Evolutionary conservation across 2,329 filamentous ascomycete species (phyloP), one percentile per base, ranked within the genome.

Genomic region (Penicillium brevicompactum): DNA sequence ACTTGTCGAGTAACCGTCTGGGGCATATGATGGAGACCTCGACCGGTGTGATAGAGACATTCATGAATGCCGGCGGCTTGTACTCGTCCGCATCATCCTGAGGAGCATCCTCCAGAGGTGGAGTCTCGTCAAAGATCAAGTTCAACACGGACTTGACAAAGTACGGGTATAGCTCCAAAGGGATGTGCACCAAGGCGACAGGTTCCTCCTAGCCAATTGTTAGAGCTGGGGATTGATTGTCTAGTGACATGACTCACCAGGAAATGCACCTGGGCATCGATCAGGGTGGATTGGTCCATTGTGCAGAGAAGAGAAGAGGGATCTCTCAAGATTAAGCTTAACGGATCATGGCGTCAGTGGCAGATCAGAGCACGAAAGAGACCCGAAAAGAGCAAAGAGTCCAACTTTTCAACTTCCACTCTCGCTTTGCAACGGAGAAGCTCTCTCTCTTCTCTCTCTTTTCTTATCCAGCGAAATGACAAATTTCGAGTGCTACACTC

Each of bases 1-100:
- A 84, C 51, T 85, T 82, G 45, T 85, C 80, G 6, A 90, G 89
- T 76, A 91, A 88, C 41, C 84, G 81, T 56, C 85, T 85, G 59
- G 93, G 89, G 70, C 93, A 97, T 51, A 96, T 91, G 49, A 99
- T 84, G 4, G 92, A 96, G 76, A 91, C 96, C 74, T 97, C 94
- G 52, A 96, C 84, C 0, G 92, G 91, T 0, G 92, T 97, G 67
- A 97, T 84, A 59, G 91, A 95, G 64, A 99, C 87, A 73, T 97
- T 97, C 71, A 97, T 83, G 74, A 99, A 97, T 43, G 87, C 86
- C 74, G 94, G 89, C 69, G 80, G 79, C 72, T 78, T 14, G 75
- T 76, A 81, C 48, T 51, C 46, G 41, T 63, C 81, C 59, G 80
- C 77, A 34, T 65, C 61, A 40, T 65, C 68, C 1, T 75, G 74